A percentile compares a stretch with the other conserved stretches of the same genome.
phyloP scores from a whole-genome alignment of 148 eudicot genomes.

The Spergularia bocconei region DNA sequence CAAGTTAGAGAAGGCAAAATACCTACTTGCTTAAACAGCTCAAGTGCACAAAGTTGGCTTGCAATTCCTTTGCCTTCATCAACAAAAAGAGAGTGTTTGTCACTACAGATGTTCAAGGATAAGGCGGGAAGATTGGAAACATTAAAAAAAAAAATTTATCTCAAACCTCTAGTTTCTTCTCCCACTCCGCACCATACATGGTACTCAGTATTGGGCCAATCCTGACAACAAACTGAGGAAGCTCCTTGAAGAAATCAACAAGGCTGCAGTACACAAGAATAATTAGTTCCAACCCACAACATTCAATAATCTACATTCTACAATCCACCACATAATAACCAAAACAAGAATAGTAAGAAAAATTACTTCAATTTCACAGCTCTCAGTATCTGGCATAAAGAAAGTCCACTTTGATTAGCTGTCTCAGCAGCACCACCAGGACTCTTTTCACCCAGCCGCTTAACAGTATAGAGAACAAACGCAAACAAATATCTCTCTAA shows the following conservation, averaged over 20 bases:
- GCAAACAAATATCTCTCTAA: constrained; percentile 79
- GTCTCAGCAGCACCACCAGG: constrained; percentile 21
- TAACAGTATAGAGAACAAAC: constrained; percentile 59
- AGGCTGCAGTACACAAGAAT: constrained; percentile 43
- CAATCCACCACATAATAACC: neutral
- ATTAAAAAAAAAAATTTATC: too few relatives aligned
- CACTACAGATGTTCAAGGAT: neutral
- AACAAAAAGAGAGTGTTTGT: neutral
- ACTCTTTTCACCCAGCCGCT: constrained; percentile 43
- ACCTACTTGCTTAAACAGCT: constrained; percentile 88
- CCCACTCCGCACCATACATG: constrained; percentile 82
- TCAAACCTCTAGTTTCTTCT: constrained; percentile 79
- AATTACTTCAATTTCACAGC: constrained; percentile 69
- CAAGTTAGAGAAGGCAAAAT: neutral
- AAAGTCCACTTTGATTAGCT: constrained; percentile 35
- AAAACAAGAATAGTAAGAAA: neutral
- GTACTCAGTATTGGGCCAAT: constrained; percentile 62
- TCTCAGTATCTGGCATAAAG: constrained; percentile 67
- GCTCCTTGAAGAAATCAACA: constrained; percentile 87
- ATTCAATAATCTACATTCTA: neutral
- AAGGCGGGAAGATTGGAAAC: neutral
- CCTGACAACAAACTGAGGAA: constrained; percentile 78
- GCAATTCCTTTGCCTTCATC: constrained; percentile 84
- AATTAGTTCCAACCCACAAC: neutral
- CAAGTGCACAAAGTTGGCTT: constrained; percentile 77